Percentiles rank a stretch among this genome's conserved stretches.
phyloP scores from a whole-genome alignment of 2,329 filamentous ascomycete species.

The Rhynchosporium secalis region DNA sequence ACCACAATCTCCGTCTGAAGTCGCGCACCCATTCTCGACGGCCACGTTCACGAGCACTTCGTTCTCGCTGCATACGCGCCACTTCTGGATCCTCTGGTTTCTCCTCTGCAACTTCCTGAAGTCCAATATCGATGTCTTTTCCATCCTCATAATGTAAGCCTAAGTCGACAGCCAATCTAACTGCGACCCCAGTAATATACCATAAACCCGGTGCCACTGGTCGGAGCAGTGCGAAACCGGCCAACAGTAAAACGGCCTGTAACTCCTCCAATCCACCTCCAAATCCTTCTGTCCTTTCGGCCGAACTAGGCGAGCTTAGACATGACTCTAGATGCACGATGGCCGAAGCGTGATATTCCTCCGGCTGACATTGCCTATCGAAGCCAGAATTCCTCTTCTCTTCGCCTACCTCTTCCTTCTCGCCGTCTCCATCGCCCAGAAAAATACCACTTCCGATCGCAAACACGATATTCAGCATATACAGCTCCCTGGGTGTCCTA shows the following conservation, averaged over 20 bases:
- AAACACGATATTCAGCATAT: slow-evolving; percentile 95
- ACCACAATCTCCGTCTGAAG: slow-evolving; percentile 84
- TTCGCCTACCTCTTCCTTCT: slow-evolving; percentile 32
- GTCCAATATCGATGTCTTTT: slow-evolving; percentile 59
- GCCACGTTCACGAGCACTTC: slow-evolving; percentile 54
- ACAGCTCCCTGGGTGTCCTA: slow-evolving; percentile 78
- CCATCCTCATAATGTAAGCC: slow-evolving; percentile 93
- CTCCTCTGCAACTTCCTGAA: slow-evolving; percentile 48
- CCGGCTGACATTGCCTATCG: slow-evolving; percentile 68
- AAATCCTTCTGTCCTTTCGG: slow-evolving; percentile 60
- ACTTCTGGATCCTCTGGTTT: slow-evolving; percentile 39
- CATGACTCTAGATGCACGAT: slow-evolving; percentile 90
- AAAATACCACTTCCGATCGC: slow-evolving; percentile 95
- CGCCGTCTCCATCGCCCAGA: slow-evolving; percentile 59
- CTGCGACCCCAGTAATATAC: slow-evolving; percentile 95
- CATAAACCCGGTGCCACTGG: slow-evolving; percentile 92
- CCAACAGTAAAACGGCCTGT: slow-evolving; percentile 87
- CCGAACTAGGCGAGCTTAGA: slow-evolving; percentile 56
- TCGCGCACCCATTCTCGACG: slow-evolving; percentile 83
- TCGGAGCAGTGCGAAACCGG: slow-evolving; percentile 85
- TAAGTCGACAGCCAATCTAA: slow-evolving; percentile 85
- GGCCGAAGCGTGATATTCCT: slow-evolving; percentile 94
- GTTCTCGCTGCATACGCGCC: slow-evolving; percentile 40
- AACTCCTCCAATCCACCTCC: slow-evolving; percentile 91
- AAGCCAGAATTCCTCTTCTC: slow-evolving; percentile 38